phyloP scores from a whole-genome alignment of 768 basidiomycete species.

The Rhodotorula graminis region DNA sequence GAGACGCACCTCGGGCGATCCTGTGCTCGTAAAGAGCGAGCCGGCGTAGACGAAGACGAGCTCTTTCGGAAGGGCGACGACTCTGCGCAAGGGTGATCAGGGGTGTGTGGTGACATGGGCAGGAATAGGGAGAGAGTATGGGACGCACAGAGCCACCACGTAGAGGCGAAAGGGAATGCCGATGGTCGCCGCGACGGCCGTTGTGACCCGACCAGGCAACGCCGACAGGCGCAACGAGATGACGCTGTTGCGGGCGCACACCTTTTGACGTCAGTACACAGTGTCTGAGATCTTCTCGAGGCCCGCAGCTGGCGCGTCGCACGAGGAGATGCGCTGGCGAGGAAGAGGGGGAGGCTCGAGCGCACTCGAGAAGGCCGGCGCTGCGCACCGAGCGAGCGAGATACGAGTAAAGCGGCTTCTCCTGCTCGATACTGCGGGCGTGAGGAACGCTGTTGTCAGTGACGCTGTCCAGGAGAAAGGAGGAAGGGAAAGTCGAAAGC shows the following conservation, averaged over 20 bases:
- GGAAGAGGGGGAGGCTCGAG: neutral
- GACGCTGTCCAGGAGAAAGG: too few species aligned
- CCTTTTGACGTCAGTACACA: too few species aligned
- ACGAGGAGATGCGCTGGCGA: too few species aligned
- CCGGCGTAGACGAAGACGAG: neutral
- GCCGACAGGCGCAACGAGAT: neutral
- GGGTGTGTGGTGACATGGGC: too few species aligned
- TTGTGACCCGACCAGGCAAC: neutral
- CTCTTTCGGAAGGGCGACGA: neutral
- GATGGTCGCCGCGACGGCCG: neutral
- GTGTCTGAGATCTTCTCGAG: too few species aligned
- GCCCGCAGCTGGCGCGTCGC: too few species aligned
- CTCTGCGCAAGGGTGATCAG: too few species aligned
- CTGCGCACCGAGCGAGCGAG: neutral
- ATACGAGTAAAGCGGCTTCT: neutral
- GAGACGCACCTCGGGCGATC: neutral
- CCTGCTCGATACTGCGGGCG: neutral
- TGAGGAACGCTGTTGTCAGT: too few species aligned
- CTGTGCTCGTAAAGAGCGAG: neutral
- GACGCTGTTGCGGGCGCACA: neutral
- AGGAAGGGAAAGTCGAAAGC: neutral
- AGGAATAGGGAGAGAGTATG: too few species aligned
- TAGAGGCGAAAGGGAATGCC: neutral
- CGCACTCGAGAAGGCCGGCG: neutral
- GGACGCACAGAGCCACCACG: neutral